Evolutionary conservation across 495 filamentous ascomycete genomes (phyloP), one percentile per base, ranked within the genome.

Genomic region (Glonium stellatum): DNA sequence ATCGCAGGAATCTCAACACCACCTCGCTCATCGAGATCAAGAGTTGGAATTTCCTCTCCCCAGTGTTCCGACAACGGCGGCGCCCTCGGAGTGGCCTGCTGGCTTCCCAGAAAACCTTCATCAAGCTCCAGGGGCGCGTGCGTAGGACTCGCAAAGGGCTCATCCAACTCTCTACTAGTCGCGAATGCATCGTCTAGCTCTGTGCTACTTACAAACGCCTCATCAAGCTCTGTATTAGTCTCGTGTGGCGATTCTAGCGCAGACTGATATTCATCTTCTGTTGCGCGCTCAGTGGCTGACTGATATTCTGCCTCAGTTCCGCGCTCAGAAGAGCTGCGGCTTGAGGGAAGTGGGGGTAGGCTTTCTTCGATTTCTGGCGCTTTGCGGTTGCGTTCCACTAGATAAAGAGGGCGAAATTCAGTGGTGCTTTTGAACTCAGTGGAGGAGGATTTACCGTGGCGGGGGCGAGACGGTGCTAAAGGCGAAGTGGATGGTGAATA

Each of bases 351-450:
- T 22, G 67, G 63, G 1, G 72, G 71, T 11, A 72, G 61, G 2
- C 58, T 44, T 39, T 76, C 73, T 47, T 75, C 73, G 19, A 69
- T 59, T 31, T 76, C 73, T 15, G 60, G 63, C 2, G 67, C 58
- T 36, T 73, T 70, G 9, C 71, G 68, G 52, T 75, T 75, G 11
- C 69, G 64, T 54, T 77, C 75, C 10, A 76, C 63, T 15, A 77
- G 69, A 58, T 75, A 76, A 21, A 77, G 48, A 5, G 75, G 75
- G 22, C 72, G 58, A 54, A 71, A 69, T 27, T 73, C 72, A 12
- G 65, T 58, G 8, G 61, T 61, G 15, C 34, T 44, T 44, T 58
- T 65, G 64, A 71, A 71, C 60, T 75, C 72, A 8, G 57, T 64
- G 4, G 73, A 75, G n/a, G 55, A 41, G 9, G 63, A 25, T 22